Evolutionary conservation across 495 filamentous ascomycete genomes (phyloP).

Genomic region (Sabuloglossum arenarium): DNA sequence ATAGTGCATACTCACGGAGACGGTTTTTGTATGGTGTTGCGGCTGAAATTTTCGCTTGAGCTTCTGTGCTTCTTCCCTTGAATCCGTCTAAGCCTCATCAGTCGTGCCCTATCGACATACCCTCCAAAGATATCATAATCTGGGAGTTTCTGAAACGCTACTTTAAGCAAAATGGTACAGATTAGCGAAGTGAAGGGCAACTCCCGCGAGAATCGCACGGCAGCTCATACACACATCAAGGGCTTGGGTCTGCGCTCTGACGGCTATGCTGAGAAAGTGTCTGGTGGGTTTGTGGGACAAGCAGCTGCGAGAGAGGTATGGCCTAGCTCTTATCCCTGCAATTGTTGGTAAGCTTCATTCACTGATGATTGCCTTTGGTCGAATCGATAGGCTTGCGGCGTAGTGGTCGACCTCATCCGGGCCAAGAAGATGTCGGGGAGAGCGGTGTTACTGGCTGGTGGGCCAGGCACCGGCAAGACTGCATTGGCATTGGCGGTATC

Average conservation of each 20-base stretch:
- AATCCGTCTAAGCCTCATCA: neutral
- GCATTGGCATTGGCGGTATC: constrained; percentile 84
- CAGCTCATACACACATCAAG: constrained; percentile 92
- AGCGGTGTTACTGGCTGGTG: constrained; percentile 77
- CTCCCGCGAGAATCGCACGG: constrained; percentile 85
- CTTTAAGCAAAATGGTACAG: constrained; percentile 46
- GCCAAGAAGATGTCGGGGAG: constrained; percentile 93
- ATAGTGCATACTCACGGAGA: too few species aligned
- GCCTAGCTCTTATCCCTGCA: neutral
- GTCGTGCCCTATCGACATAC: neutral
- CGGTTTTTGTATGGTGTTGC: neutral
- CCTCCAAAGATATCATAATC: neutral
- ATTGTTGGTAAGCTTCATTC: neutral
- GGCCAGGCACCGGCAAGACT: constrained; percentile 92
- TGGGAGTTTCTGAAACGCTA: neutral
- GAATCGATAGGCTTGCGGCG: constrained; percentile 52
- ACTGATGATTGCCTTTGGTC: neutral
- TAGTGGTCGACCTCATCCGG: constrained; percentile 85
- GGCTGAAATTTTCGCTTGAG: neutral
- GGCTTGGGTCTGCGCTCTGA: constrained; percentile 67
- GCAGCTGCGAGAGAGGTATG: constrained; percentile 62
- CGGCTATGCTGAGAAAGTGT: constrained; percentile 57
- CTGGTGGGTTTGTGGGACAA: constrained; percentile 79
- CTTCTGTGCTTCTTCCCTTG: neutral
- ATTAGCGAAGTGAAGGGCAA: constrained; percentile 93